phyloP scores from a whole-genome alignment of 257 asterid genomes.

The Hygrophila difformis region DNA sequence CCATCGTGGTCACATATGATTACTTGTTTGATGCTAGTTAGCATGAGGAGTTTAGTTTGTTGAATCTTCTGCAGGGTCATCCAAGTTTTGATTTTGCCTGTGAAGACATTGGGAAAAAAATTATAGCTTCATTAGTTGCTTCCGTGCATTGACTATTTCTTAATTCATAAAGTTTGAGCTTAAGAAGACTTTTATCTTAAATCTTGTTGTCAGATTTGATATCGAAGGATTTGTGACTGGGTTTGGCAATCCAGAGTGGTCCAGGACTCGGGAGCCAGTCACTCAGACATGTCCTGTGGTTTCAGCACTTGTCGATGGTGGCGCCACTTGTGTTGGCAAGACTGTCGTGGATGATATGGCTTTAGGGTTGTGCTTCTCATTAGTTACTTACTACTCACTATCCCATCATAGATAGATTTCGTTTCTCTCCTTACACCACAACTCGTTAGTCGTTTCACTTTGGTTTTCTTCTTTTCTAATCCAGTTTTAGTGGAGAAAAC shows the following conservation, averaged over 20 bases:
- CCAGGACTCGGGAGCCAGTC: constrained; percentile 68
- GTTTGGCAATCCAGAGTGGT: constrained; percentile 97
- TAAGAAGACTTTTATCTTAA: not conserved
- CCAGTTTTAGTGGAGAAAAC: constrained; percentile 79
- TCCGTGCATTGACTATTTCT: not conserved
- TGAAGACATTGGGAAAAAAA: no score
- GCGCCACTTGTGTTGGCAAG: constrained; percentile 82
- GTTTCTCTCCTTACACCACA: not conserved
- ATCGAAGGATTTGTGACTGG: constrained; percentile 79
- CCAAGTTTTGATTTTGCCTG: no score
- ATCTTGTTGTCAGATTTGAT: constrained; percentile 57
- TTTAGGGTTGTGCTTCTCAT: no score
- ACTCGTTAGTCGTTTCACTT: not conserved
- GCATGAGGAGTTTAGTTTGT: no score
- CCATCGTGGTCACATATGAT: no score
- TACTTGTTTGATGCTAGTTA: no score
- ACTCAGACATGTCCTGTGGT: constrained; percentile 63
- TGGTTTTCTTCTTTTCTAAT: constrained; percentile 8
- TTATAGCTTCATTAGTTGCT: no score
- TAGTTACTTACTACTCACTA: constrained; percentile 26
- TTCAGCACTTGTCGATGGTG: constrained; percentile 81
- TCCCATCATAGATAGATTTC: constrained; percentile 13
- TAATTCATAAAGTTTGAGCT: not conserved
- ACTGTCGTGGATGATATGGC: constrained; percentile 92
- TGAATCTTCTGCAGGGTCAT: no score